Conservation (phyloP, 345 rosid species). For the Salix suchowensis region DNA sequence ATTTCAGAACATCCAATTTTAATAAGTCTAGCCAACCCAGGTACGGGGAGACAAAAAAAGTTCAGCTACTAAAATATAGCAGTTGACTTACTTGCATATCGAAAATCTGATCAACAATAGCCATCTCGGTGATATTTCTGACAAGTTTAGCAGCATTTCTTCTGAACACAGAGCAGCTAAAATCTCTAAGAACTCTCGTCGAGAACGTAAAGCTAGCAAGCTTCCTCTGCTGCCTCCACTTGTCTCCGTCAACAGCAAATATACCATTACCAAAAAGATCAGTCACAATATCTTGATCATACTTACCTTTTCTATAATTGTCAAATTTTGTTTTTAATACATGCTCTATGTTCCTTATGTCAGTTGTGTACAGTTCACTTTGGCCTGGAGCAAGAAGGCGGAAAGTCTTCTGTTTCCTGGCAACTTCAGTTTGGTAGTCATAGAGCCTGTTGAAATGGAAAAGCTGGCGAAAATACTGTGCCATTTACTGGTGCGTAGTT, state of each 20-base stretch:
- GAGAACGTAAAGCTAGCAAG: conserved; percentile 69
- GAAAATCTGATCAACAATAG: conserved; percentile 30
- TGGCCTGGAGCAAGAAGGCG: conserved; percentile 42
- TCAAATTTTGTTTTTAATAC: conserved; percentile 52
- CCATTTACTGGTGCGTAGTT: conserved; percentile 54
- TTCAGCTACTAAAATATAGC: too few relatives aligned
- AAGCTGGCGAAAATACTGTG: conserved; percentile 38
- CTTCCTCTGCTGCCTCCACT: conserved; percentile 84
- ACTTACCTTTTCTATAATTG: conserved; percentile 44
- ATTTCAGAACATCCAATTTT: too few relatives aligned
- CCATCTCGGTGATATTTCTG: conserved; percentile 21
- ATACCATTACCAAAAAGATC: conserved; percentile 80
- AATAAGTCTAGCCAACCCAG: too few relatives aligned
- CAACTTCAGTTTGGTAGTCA: conserved; percentile 51
- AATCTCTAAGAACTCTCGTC: conserved; percentile 59
- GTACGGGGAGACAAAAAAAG: too few relatives aligned
- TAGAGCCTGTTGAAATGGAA: conserved; percentile 43
- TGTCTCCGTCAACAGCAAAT: conserved; percentile 65
- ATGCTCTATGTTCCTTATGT: conserved; percentile 62
- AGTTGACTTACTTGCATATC: conserved; percentile 59
- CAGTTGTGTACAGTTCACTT: conserved; percentile 50
- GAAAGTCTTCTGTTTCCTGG: conserved; percentile 41
- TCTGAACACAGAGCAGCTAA: conserved; percentile 61
- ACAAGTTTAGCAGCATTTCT: conserved; percentile 48
- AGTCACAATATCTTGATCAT: conserved; percentile 13